Percentiles rank a stretch among this genome's conserved stretches.
These are phyloP conservation scores for Wickerhamiella siamensis DNA, from an alignment of 805 yeast species.

Conservation along the genomic window DNA sequence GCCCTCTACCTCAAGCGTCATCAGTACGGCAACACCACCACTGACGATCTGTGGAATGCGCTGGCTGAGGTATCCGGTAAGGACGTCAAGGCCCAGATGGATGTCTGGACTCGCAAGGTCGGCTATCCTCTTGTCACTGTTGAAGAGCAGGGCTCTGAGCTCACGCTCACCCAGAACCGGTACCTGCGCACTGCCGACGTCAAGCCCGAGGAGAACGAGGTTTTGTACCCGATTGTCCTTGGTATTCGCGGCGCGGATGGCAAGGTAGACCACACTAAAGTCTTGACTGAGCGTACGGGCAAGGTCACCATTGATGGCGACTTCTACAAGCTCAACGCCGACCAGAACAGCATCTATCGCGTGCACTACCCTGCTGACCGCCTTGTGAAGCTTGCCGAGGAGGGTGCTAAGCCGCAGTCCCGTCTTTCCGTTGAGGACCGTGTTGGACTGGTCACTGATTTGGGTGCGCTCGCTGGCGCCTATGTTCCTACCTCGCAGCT, in stretches of 20 bases:
- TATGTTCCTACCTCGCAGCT: conserved; percentile 35
- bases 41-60: conserved; percentile 59
- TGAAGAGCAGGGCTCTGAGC: conserved; percentile 22
- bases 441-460: conserved; percentile 50
- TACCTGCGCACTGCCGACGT: conserved; percentile 52
- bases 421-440: conserved; percentile 42
- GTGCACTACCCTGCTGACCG: conserved; percentile 40
- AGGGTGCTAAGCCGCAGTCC: conserved; percentile 36
- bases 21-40: conserved; percentile 55
- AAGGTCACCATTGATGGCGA: conserved; percentile 32
- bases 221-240: conserved; percentile 42
- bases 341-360: conserved; percentile 48
- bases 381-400: conserved; percentile 37
- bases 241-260: conserved; percentile 42
- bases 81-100: conserved; percentile 46
- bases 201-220: conserved; percentile 39
- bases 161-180: conserved; percentile 41
- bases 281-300: conserved; percentile 37
- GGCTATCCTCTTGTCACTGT: conserved; percentile 63
- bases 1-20: conserved; percentile 49
- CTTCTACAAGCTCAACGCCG: conserved; percentile 47
- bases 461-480: conserved; percentile 43
- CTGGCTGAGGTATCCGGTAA: conserved; percentile 47
- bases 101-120: conserved; percentile 54
- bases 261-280: conserved; percentile 39